A percentile compares a stretch with the other conserved stretches of the same genome.
Conservation (phyloP, 2,329 filamentous ascomycete genomes). For the Ophioceras dolichostomum region DNA sequence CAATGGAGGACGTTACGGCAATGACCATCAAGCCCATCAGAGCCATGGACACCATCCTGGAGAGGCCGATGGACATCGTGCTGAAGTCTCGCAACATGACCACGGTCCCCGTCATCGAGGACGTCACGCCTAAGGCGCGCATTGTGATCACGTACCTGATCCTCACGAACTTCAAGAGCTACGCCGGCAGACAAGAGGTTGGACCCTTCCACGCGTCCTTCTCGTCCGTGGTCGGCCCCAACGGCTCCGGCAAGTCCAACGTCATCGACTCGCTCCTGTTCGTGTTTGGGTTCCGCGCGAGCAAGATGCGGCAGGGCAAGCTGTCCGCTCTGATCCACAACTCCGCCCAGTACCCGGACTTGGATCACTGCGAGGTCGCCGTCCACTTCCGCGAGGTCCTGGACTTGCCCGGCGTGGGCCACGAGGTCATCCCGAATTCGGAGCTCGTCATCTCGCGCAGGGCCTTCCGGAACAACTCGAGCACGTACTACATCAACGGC, state of each 20-base stretch:
- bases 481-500: slow-evolving; percentile 94
- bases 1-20: slow-evolving; percentile 34
- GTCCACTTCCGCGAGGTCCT: slow-evolving; percentile 95
- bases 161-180: slow-evolving; percentile 97
- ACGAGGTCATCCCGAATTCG: slow-evolving; percentile 71
- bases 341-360: slow-evolving; percentile 71
- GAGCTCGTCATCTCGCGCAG: slow-evolving; percentile 78
- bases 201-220: slow-evolving; percentile 96
- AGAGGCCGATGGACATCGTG: slow-evolving; percentile 89
- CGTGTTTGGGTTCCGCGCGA: slow-evolving; percentile 97
- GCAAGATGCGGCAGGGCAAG: slow-evolving; percentile 98
- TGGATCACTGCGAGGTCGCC: slow-evolving; percentile 88
- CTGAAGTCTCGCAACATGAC: slow-evolving; percentile 69
- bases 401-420: slow-evolving; percentile 66
- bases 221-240: slow-evolving; percentile 93
- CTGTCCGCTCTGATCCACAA: slow-evolving; percentile 97
- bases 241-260: slow-evolving; percentile 96
- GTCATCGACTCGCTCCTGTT: slow-evolving; percentile 97
- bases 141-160: slow-evolving; percentile 90
- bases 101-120: slow-evolving; percentile 52
- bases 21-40: slow-evolving; percentile 60
- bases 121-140: slow-evolving; percentile 65
- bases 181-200: slow-evolving; percentile 88
- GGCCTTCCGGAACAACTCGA: slow-evolving; percentile 96
- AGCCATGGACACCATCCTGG: slow-evolving; percentile 64